Evolutionary conservation across 495 filamentous ascomycete genomes (phyloP).

Genomic region (Penicillium goetzii): DNA sequence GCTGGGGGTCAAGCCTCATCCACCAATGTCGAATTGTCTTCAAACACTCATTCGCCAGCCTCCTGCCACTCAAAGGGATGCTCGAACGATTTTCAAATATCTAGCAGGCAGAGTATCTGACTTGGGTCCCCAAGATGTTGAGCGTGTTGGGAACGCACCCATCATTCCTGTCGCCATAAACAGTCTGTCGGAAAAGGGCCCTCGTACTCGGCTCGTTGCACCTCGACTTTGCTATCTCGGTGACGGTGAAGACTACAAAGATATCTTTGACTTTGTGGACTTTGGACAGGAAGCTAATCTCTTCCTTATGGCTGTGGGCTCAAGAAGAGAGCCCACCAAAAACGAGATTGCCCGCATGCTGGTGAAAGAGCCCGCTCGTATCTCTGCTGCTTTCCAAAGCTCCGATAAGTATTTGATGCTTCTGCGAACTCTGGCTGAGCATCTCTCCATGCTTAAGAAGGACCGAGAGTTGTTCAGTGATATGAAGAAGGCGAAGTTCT

Average conservation of each 20-base stretch:
- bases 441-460: constrained; percentile 66
- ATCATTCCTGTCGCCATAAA: constrained; percentile 70
- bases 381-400: constrained; percentile 76
- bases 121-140: constrained; percentile 61
- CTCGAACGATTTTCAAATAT: constrained; percentile 76
- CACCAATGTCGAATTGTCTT: constrained; percentile 74
- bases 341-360: constrained; percentile 79
- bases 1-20: constrained; percentile 81
- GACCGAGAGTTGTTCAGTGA: constrained; percentile 75
- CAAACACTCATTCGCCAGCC: constrained; percentile 69
- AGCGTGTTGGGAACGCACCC: constrained; percentile 59
- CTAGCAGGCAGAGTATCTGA: constrained; percentile 76
- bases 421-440: constrained; percentile 74
- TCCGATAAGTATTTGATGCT: constrained; percentile 84
- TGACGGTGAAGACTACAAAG: constrained; percentile 72
- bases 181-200: constrained; percentile 37
- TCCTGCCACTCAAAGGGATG: constrained; percentile 64
- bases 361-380: constrained; percentile 74
- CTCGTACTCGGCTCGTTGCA: constrained; percentile 51
- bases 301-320: constrained; percentile 84
- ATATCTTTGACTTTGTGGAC: constrained; percentile 96
- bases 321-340: constrained; percentile 86
- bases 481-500: constrained; percentile 74
- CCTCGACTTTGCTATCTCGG: constrained; percentile 79
- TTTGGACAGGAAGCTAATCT: constrained; percentile 85